A percentile compares a stretch with the other conserved stretches of the same genome.
phyloP scores from a whole-genome alignment of 2,329 filamentous ascomycete species.

The Septoria petroselini region DNA sequence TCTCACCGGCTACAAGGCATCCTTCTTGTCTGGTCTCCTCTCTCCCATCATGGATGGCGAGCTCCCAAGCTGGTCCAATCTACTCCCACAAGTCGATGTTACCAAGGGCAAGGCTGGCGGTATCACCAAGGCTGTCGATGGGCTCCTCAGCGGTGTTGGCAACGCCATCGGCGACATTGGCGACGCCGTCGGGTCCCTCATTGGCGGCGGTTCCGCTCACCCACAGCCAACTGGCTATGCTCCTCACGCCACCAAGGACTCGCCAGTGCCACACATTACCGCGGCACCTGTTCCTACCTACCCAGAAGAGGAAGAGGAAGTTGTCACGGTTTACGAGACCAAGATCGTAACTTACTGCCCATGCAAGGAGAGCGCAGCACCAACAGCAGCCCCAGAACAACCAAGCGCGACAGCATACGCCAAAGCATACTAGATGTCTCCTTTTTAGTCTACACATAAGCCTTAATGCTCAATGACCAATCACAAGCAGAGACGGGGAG shows the following conservation, averaged over 20 bases:
- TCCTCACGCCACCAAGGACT: constrained; percentile 3
- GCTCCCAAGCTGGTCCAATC: constrained; percentile 28
- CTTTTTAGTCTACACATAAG: neutral
- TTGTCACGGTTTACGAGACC: constrained; percentile 15
- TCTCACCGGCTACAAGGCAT: constrained; percentile 41
- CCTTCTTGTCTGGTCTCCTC: constrained; percentile 41
- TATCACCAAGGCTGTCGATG: constrained; percentile 15
- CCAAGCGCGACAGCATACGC: constrained; percentile 12
- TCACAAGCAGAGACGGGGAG: neutral
- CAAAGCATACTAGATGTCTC: constrained; percentile 10
- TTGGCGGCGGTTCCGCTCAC: constrained; percentile 1
- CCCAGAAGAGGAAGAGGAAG: constrained; percentile 13
- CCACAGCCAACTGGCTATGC: constrained; percentile 1
- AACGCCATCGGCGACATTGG: constrained; percentile 5
- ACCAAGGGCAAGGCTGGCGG: constrained; percentile 33
- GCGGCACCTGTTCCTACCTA: constrained; percentile 12
- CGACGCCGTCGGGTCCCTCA: constrained; percentile 1
- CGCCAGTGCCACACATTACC: constrained; percentile 13
- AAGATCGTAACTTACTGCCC: constrained; percentile 18
- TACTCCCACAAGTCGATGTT: constrained; percentile 27
- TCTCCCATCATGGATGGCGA: constrained; percentile 21
- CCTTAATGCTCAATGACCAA: constrained; percentile 9
- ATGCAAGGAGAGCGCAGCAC: constrained; percentile 10
- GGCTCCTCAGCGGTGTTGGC: constrained; percentile 7
- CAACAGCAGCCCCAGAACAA: constrained; percentile 6